Evolutionary conservation across 106 monocot species (phyloP).

Genomic region (Acorus calamus): DNA sequence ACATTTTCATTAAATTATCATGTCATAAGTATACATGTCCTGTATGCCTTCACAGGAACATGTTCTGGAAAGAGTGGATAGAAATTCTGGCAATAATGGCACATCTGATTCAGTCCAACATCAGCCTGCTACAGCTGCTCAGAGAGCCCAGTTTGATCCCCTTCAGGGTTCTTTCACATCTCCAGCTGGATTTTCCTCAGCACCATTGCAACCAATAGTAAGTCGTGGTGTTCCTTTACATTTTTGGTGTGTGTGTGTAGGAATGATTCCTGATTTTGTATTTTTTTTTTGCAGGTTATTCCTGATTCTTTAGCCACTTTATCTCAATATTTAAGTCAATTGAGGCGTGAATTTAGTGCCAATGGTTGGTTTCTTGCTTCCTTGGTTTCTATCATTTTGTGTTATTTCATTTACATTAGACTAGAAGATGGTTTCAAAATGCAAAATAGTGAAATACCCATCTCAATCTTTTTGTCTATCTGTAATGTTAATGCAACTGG

Average conservation of each 20-base stretch:
- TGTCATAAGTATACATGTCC: not conserved
- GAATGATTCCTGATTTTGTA: not conserved
- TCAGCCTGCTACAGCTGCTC: conserved; percentile 18
- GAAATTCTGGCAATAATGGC: conserved; percentile 20
- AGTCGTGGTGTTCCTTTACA: conserved; percentile 1
- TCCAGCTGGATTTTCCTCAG: conserved; percentile 24
- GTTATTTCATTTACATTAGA: not conserved
- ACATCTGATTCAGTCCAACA: conserved; percentile 20
- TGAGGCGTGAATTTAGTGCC: conserved; percentile 49
- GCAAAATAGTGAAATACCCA: too few species aligned
- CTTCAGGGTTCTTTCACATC: conserved; percentile 16
- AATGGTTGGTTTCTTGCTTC: conserved; percentile 31
- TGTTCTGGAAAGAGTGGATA: conserved; percentile 22
- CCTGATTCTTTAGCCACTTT: conserved; percentile 90
- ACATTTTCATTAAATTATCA: too few species aligned
- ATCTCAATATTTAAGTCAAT: conserved; percentile 49
- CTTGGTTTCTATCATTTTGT: not conserved
- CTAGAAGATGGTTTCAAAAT: too few species aligned
- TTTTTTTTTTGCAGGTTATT: conserved; percentile 56
- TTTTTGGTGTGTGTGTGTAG: not conserved
- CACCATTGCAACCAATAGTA: conserved; percentile 46
- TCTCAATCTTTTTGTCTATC: too few species aligned
- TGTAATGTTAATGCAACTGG: not conserved
- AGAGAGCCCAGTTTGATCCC: conserved; percentile 22
- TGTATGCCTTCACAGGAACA: conserved; percentile 23